These are phyloP conservation scores for Zarea fungicola DNA, from an alignment of 2,329 filamentous ascomycete species.

Conservation along the genomic window DNA sequence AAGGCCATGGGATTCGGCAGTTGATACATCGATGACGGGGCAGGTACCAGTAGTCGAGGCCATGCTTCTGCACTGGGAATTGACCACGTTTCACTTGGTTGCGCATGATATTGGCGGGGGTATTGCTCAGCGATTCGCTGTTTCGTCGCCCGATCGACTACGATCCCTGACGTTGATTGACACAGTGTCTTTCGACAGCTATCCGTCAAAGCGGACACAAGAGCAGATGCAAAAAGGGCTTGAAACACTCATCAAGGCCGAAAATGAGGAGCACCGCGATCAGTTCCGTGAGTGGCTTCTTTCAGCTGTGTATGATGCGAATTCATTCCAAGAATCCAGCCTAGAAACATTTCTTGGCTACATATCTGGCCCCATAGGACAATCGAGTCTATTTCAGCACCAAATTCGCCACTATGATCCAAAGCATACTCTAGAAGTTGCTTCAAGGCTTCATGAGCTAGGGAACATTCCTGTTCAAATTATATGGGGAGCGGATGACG, in stretches of 20 bases:
- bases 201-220: slow-evolving; percentile 26
- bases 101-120: slow-evolving; percentile 29
- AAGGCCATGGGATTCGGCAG: slow-evolving; percentile 22
- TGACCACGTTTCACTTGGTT: slow-evolving; percentile 23
- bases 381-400: slow-evolving; percentile 28
- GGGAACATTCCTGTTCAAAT: slow-evolving; percentile 22
- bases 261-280: slow-evolving; percentile 17
- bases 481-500: slow-evolving; percentile 28
- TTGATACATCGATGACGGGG: slow-evolving; percentile 29
- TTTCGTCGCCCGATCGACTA: slow-evolving; percentile 20
- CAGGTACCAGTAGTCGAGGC: slow-evolving; percentile 26
- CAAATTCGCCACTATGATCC: slow-evolving; percentile 29
- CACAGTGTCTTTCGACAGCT: slow-evolving; percentile 29
- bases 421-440: slow-evolving; percentile 29
- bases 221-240: slow-evolving; percentile 26
- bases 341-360: slow-evolving; percentile 25
- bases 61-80: slow-evolving; percentile 23
- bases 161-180: slow-evolving; percentile 26
- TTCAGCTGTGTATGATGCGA: slow-evolving; percentile 18
- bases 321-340: slow-evolving; percentile 17
- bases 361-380: slow-evolving; percentile 28
- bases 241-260: slow-evolving; percentile 21
- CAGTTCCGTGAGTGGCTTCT: slow-evolving; percentile 26
- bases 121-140: slow-evolving; percentile 24
- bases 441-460: slow-evolving; percentile 20